Evolutionary conservation across 352 stramenopile species (phyloP), one percentile per base, ranked within the genome.

Genomic region (Globisporangium canariense): DNA sequence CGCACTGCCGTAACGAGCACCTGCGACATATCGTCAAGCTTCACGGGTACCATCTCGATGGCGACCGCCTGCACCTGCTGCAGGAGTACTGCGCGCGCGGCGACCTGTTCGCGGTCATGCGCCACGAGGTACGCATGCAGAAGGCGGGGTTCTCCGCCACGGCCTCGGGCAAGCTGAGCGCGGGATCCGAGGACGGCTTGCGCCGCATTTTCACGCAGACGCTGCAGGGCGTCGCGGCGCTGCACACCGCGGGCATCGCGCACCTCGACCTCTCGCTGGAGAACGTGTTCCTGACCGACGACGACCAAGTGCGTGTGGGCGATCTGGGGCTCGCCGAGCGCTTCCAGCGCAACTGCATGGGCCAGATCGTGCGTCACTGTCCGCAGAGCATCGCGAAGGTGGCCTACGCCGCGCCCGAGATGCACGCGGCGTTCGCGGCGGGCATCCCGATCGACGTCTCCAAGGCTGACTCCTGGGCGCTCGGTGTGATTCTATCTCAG

Each of bases 241-340:
- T 98, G 3, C 94, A 98, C 68, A 75, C 62, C 4, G 60, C 73
- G 25, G 87, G 83, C 62, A 94, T 98, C 63, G 93, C 82, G 41
- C 94, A 98, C 75, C 79, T 97, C 56, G 95, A 98, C 69, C 62
- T 98, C 40, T 98, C 97, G 57, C 81, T 98, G 9, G 95, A 98
- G 69, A 98, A 98, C 69, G 84, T 97, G 72, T 91, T 98, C 45
- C 64, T 98, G 30, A 94, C 91, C 32, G 86, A 83, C 28, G 79
- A 78, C 5, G 89, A 89, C 38, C 78, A 92, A 41, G 75, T 80
- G 18, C 81, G 86, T 28, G 60, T 98, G 7, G 94, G 94, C 43
- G 95, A 98, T 71, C 91, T 98, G 72, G 95, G 91, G 25, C 79
- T 97, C 38, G 93, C 92, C 14, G 68, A 77, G 56, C 70, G 65